A percentile compares a stretch with the other conserved stretches of the same genome.
phyloP scores from a whole-genome alignment of 352 stramenopile genomes.

The Globisporangium alternatum region DNA sequence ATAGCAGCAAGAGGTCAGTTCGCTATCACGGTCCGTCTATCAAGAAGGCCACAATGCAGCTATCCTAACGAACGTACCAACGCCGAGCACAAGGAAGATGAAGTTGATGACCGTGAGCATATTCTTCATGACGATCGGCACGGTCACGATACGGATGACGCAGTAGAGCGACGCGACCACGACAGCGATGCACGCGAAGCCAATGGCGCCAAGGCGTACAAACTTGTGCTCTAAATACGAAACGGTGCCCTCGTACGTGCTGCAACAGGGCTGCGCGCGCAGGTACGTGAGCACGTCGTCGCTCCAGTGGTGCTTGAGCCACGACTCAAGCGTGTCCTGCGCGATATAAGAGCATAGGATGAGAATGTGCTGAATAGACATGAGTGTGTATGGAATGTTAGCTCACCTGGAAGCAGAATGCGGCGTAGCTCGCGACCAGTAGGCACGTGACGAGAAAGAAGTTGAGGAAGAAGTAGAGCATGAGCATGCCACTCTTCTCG shows the following conservation, averaged over 20 bases:
- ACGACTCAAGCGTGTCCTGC: slow-evolving; percentile 49
- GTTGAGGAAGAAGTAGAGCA: slow-evolving; percentile 78
- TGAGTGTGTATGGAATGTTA: not conserved
- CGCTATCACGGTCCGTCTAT: not conserved
- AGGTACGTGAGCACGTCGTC: slow-evolving; percentile 40
- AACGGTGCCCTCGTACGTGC: slow-evolving; percentile 48
- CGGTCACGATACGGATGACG: slow-evolving; percentile 80
- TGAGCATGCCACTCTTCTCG: slow-evolving; percentile 64
- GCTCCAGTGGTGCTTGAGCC: slow-evolving; percentile 79
- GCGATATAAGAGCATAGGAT: not conserved
- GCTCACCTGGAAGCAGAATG: slow-evolving; percentile 53
- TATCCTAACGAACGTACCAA: slow-evolving; percentile 13
- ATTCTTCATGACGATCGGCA: slow-evolving; percentile 85
- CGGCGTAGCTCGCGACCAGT: slow-evolving; percentile 58
- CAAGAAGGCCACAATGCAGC: not conserved
- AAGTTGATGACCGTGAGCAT: slow-evolving; percentile 77
- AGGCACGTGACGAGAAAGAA: slow-evolving; percentile 62
- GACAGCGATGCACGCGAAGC: slow-evolving; percentile 41
- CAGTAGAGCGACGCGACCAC: slow-evolving; percentile 69
- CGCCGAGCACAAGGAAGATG: slow-evolving; percentile 62
- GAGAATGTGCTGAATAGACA: not conserved
- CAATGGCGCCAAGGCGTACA: slow-evolving; percentile 43
- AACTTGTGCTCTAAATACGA: slow-evolving; percentile 50
- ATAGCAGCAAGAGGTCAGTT: too few species aligned
- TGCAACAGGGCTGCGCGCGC: slow-evolving; percentile 45